Evolutionary conservation across 2,329 filamentous ascomycete species (phyloP).

Genomic region (Colletotrichum sp.): DNA sequence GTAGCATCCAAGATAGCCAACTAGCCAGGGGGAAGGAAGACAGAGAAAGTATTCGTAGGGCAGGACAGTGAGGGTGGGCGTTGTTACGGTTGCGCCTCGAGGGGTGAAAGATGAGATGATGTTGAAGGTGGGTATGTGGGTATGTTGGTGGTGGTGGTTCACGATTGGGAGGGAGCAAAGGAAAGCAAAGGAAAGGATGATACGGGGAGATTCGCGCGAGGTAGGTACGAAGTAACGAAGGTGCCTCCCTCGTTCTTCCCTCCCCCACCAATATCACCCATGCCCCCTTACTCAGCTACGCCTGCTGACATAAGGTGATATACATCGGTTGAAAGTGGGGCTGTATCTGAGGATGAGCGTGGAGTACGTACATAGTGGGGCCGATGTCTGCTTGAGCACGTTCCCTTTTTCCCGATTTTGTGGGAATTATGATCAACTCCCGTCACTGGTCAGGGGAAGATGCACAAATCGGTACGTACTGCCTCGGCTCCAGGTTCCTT

Average conservation of each 20-base stretch:
- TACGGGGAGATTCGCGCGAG: background rate
- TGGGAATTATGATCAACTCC: conserved; percentile 5
- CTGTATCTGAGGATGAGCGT: background rate
- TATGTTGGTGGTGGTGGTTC: background rate
- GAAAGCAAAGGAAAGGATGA: background rate
- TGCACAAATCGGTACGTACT: background rate
- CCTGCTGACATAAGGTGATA: background rate
- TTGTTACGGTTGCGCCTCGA: background rate
- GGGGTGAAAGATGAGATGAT: conserved; percentile 9
- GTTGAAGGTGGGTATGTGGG: background rate
- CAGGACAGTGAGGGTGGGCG: background rate
- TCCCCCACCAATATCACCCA: background rate
- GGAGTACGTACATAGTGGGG: background rate
- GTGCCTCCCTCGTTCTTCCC: background rate
- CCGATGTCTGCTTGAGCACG: background rate
- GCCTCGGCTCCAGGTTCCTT: background rate
- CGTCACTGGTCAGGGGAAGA: background rate
- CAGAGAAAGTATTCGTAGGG: background rate
- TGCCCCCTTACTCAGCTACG: background rate
- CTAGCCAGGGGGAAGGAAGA: background rate
- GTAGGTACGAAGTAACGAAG: background rate
- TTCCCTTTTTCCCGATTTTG: background rate
- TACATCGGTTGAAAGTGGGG: background rate
- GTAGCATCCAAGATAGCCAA: background rate
- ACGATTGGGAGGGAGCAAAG: background rate